phyloP scores from a whole-genome alignment of 2,329 filamentous ascomycete genomes.

The Cercospora sesami region DNA sequence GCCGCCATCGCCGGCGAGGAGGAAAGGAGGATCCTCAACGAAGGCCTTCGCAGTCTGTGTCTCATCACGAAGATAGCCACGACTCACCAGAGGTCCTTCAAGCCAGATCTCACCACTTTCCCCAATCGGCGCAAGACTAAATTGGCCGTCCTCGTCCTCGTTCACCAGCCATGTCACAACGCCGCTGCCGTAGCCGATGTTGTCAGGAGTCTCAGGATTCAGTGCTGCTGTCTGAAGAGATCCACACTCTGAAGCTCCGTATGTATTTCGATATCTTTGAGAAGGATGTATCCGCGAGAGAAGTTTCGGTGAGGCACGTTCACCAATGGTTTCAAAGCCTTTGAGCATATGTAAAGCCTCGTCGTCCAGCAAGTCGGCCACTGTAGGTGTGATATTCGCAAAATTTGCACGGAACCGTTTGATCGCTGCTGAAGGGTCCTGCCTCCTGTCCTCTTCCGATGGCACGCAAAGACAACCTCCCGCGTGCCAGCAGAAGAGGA shows the following conservation, averaged over 20 bases:
- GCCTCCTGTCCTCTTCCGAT: neutral
- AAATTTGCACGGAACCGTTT: slow-evolving; percentile 11
- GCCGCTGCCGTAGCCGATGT: slow-evolving; percentile 5
- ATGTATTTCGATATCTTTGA: slow-evolving; percentile 3
- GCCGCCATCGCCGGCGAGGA: slow-evolving; percentile 1
- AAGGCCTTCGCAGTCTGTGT: slow-evolving; percentile 38
- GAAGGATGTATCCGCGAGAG: slow-evolving; percentile 8
- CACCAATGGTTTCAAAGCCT: slow-evolving; percentile 6
- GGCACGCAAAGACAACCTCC: slow-evolving; percentile 9
- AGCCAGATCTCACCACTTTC: slow-evolving; percentile 47
- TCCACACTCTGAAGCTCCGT: slow-evolving; percentile 4
- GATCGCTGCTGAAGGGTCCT: slow-evolving; percentile 1
- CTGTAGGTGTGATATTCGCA: slow-evolving; percentile 14
- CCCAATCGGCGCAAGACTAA: slow-evolving; percentile 17
- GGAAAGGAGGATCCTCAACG: slow-evolving; percentile 21
- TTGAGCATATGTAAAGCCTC: slow-evolving; percentile 9
- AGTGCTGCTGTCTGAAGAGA: slow-evolving; percentile 1
- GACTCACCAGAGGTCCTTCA: slow-evolving; percentile 49
- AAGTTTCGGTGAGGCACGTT: slow-evolving; percentile 4
- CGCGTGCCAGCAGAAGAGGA: slow-evolving; percentile 15
- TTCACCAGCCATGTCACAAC: slow-evolving; percentile 23
- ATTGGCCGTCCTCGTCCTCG: slow-evolving; percentile 16
- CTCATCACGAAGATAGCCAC: slow-evolving; percentile 45
- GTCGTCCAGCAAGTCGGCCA: slow-evolving; percentile 11
- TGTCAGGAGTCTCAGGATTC: neutral